Percentiles rank a stretch among this genome's conserved stretches.
phyloP scores from a whole-genome alignment of 176 grass and related monocot genomes.

The Carex kokanica region DNA sequence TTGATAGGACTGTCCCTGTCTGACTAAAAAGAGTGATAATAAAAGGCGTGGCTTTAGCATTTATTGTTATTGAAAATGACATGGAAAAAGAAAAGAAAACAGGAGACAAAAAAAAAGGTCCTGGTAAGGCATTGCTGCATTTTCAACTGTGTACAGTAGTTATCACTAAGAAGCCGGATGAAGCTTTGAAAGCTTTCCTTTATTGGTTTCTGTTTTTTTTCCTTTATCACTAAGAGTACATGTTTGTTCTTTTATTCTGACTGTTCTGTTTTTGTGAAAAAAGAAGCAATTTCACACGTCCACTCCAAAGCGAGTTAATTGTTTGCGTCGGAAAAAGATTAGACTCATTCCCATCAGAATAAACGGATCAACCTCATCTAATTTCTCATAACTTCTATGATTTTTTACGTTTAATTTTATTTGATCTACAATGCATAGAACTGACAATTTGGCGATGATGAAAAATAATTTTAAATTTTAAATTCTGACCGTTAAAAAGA shows the following conservation, averaged over 20 bases:
- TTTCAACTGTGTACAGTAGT: constrained; percentile 13
- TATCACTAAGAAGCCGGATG: not conserved
- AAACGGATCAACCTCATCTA: not conserved
- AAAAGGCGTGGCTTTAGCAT: constrained; percentile 2
- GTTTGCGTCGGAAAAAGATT: not conserved
- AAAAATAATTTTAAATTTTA: too few species aligned
- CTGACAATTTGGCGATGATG: too few species aligned
- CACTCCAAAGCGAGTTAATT: not conserved
- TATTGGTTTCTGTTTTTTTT: not conserved
- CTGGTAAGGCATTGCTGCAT: constrained; percentile 2
- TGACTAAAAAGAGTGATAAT: not conserved
- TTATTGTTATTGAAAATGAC: not conserved
- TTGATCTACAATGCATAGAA: too few species aligned
- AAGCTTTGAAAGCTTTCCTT: not conserved
- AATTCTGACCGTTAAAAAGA: too few species aligned
- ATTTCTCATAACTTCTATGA: too few species aligned
- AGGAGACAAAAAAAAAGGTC: not conserved
- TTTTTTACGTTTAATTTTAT: too few species aligned
- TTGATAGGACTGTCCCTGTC: not conserved
- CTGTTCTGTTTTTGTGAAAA: not conserved
- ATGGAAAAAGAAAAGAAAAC: not conserved
- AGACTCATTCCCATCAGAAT: not conserved
- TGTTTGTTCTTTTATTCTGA: not conserved
- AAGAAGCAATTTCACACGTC: not conserved
- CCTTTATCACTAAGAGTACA: not conserved